A percentile compares a stretch with the other conserved stretches of the same genome.
Evolutionary conservation across 306 rosid species (phyloP).

Genomic region (Astragalus membranaceus): DNA sequence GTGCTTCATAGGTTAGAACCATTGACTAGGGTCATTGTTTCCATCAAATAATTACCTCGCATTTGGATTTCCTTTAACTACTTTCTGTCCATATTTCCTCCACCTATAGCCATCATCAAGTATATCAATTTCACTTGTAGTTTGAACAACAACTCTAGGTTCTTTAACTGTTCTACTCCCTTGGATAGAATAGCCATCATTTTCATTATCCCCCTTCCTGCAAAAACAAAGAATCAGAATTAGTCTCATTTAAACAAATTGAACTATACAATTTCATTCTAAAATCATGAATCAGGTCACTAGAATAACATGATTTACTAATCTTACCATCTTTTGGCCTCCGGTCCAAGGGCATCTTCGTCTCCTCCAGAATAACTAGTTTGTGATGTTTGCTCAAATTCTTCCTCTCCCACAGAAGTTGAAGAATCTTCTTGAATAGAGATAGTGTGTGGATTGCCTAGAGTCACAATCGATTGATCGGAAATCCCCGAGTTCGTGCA

Average conservation of each 20-base stretch:
- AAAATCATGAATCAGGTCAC: background rate
- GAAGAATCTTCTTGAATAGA: slow-evolving; percentile 70
- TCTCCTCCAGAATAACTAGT: slow-evolving; percentile 46
- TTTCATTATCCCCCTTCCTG: slow-evolving; percentile 78
- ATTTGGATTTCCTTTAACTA: slow-evolving; percentile 95
- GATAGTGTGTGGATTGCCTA: slow-evolving; percentile 28
- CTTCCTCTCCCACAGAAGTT: slow-evolving; percentile 65
- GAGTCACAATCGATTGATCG: slow-evolving; percentile 44
- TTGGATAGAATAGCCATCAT: slow-evolving; percentile 39
- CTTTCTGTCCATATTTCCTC: slow-evolving; percentile 99
- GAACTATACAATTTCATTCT: background rate
- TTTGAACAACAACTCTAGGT: slow-evolving; percentile 96
- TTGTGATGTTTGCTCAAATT: slow-evolving; percentile 63
- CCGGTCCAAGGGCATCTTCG: slow-evolving; percentile 52
- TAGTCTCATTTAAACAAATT: background rate
- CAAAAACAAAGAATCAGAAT: slow-evolving; percentile 12
- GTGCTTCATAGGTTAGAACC: background rate
- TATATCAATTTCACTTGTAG: slow-evolving; percentile 90
- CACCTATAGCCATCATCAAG: slow-evolving; percentile 94
- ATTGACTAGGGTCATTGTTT: background rate
- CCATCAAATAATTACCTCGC: slow-evolving; percentile 53
- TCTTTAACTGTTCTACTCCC: slow-evolving; percentile 80
- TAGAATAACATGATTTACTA: background rate
- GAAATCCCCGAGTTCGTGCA: slow-evolving; percentile 46
- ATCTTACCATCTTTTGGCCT: slow-evolving; percentile 81